Base-by-base conservation (phyloP, 2,329 filamentous ascomycete genomes). In the Fusarium sp. region DNA sequence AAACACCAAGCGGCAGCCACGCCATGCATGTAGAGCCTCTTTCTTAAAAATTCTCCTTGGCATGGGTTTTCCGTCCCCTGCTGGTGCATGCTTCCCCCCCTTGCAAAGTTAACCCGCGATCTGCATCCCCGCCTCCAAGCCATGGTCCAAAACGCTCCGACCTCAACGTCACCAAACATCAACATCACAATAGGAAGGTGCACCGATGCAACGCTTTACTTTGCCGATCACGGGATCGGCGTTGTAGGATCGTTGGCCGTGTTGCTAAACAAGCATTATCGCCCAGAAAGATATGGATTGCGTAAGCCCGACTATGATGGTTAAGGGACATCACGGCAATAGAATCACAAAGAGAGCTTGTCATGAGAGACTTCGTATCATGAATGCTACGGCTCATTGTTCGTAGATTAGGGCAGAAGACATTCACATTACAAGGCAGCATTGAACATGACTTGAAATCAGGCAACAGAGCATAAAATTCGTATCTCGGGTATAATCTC, bases 401-500 rank as follows among this genome's bases (percentile, higher is more conserved):
- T 27, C 5, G 14, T 10, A 4, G 2, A n/a, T 25, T 16, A 8
- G 11, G 42, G 23, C 7, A 27, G 14, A n/a, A 9, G 14, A 46
- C 20, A 14, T 27, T 46, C 20, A 16, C 33, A n/a, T 38, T 7
- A 18, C 33, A 25, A 2, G 2, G 33, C 9, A 18, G 6, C 11
- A 54, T 14, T 2, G 38, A 13, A 18, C 9, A 8, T 38, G 25
- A 16, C 20, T 4, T 4, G 5, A 34, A 14, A 16, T 40, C 23
- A 18, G 42, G 44, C 20, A 58, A 64, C 66, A 54, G 58, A 67
- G 57, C 60, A 61, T 65, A 51, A 36, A 62, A 49, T 59, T 63
- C 46, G 55, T 71, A 53, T 67, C 46, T 71, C 64, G 73, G 72
- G 73, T 74, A 74, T 74, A 74, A 68, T 73, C 59, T 65, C 60